Base-by-base conservation (phyloP, 148 eudicot species). In the Polygonum aviculare region DNA sequence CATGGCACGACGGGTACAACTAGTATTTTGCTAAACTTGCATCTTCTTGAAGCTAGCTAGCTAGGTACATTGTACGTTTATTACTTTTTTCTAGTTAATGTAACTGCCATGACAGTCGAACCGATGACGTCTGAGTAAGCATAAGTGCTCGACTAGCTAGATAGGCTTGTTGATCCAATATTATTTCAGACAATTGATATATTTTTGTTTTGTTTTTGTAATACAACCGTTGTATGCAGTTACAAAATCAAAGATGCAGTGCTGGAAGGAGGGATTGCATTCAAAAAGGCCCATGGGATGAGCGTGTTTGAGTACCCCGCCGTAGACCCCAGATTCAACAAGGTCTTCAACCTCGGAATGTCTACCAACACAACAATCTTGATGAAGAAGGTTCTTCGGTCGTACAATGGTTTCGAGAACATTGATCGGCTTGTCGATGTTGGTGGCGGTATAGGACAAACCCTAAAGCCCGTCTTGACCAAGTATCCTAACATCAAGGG, bases 261-360 rank as follows among this genome's bases (percentile, higher is more conserved):
- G 14, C 16, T 82, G 11, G 85, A 79, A 80, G 85, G 85, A 72
- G 83, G 87, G 4, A 33, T 74, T 54, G 78, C 82, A 72, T 80
- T 85, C 63, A 44, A 82, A 75, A 82, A 59, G 74, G 80, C 72
- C 22, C 80, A 80, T 35, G 87, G 85, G 35, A 74, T 41, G 21
- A 70, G 75, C 60, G 80, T 78, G 19, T 85, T 80, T 51, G 85
- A 85, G 49, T 82, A 85, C 40, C 76, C 78, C 0, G 74, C 41
- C 0, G 55, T 19, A 39, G 78, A 82, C 19, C 70, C 75, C 7
- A 78, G 80, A 47, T 84, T 79, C 39, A 82, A 80, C 22, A 69
- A 84, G 44, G 78, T 80, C 11, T 84, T 84, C 57, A 85, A 85
- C 81, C 60, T 76, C 19, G 84, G 84, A 26, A 84, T 84, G 86